These are phyloP conservation scores for Butyriboletus loyo DNA, from an alignment of 768 basidiomycete species.

Conservation along the genomic window DNA sequence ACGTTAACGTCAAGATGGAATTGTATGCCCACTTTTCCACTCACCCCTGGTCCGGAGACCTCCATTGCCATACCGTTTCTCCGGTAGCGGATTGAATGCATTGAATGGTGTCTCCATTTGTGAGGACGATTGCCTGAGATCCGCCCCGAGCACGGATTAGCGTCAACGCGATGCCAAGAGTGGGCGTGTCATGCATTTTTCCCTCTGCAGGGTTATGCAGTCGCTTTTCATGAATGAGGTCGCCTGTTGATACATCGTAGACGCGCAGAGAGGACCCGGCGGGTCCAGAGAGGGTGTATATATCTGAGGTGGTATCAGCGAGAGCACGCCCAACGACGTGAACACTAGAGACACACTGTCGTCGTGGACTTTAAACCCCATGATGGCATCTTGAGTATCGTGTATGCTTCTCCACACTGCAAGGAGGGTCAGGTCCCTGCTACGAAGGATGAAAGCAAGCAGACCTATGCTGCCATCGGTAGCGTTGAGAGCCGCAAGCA, in stretches of 20 bases:
- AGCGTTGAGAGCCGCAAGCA: constrained; percentile 70
- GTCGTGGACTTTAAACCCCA: constrained; percentile 56
- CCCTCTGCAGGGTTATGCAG: constrained; percentile 48
- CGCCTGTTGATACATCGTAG: constrained; percentile 63
- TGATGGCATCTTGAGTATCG: constrained; percentile 64
- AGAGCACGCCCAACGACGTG: neutral
- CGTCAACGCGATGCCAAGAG: constrained; percentile 53
- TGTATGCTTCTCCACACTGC: constrained; percentile 81
- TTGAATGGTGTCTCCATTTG: constrained; percentile 58
- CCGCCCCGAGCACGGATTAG: constrained; percentile 31
- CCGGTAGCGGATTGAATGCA: constrained; percentile 52
- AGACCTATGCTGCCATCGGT: constrained; percentile 69
- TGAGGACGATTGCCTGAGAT: constrained; percentile 42
- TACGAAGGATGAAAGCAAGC: constrained; percentile 5
- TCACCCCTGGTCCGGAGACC: constrained; percentile 64
- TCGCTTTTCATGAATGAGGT: constrained; percentile 61
- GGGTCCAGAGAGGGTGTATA: constrained; percentile 74
- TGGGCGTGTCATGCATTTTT: constrained; percentile 47
- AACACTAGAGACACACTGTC: constrained; percentile 45
- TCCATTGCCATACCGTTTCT: constrained; percentile 66
- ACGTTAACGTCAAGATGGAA: neutral
- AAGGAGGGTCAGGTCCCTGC: constrained; percentile 1
- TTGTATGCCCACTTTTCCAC: constrained; percentile 16
- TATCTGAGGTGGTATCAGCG: constrained; percentile 38
- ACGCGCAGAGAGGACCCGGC: constrained; percentile 66